Evolutionary conservation across 2,329 filamentous ascomycete species (phyloP).

Genomic region (Bipolaris sorokiniana): DNA sequence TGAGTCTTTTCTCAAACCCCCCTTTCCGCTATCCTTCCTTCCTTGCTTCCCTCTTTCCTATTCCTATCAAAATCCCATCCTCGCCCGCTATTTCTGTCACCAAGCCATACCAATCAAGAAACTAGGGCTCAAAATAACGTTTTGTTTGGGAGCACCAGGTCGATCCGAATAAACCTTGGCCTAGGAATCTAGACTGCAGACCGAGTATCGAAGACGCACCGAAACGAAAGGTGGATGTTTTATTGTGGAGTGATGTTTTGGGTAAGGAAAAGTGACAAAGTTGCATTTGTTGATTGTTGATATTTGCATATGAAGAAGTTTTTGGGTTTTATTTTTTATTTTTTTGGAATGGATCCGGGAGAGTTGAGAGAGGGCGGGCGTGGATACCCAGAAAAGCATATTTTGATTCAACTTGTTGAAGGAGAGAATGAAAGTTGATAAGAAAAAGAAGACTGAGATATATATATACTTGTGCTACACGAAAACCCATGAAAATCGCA

Average conservation of each 20-base stretch:
- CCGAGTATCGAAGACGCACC: slow-evolving; percentile 19
- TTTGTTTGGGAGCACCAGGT: slow-evolving; percentile 13
- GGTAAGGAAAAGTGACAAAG: neutral
- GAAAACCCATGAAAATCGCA: too few relatives aligned
- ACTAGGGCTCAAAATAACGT: neutral
- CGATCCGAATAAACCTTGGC: slow-evolving; percentile 22
- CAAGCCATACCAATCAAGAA: neutral
- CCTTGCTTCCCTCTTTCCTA: neutral
- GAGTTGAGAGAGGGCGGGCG: too few relatives aligned
- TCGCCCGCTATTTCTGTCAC: too few relatives aligned
- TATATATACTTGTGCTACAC: too few relatives aligned
- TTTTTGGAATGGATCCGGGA: too few relatives aligned
- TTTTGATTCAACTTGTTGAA: too few relatives aligned
- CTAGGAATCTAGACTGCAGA: slow-evolving; percentile 21
- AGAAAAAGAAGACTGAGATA: too few relatives aligned
- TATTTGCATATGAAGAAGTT: too few relatives aligned
- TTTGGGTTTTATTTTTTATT: neutral
- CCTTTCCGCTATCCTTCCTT: neutral
- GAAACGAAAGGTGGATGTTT: slow-evolving; percentile 23
- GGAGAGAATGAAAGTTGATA: too few relatives aligned
- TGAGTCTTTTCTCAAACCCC: slow-evolving; percentile 17
- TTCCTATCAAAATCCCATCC: neutral
- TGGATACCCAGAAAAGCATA: too few relatives aligned
- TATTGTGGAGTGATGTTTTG: slow-evolving; percentile 27
- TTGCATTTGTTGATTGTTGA: too few relatives aligned